A percentile compares a stretch with the other conserved stretches of the same genome.
These are phyloP conservation scores for Annulohypoxylon nitens DNA, from an alignment of 495 filamentous ascomycete species.

Conservation along the genomic window DNA sequence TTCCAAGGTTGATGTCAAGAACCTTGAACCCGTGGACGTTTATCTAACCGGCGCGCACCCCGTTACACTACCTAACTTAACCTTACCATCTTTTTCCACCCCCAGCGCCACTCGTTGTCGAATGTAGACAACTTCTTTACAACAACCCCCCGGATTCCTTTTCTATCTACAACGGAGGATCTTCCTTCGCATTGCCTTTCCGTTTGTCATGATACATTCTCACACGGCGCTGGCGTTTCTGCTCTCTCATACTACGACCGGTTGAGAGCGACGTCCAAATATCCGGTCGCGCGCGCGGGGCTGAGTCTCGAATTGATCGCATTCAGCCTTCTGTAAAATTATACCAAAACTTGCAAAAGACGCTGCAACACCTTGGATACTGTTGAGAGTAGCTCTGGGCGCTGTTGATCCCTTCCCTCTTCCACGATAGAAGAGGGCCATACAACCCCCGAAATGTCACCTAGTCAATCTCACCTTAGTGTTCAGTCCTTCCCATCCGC, in stretches of 20 bases:
- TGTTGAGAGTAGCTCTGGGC: constrained; percentile 38
- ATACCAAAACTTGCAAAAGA: constrained; percentile 4
- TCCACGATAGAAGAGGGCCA: constrained; percentile 28
- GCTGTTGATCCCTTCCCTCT: constrained; percentile 47
- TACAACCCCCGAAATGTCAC: constrained; percentile 50
- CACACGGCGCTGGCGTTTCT: constrained; percentile 40
- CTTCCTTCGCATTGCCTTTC: constrained; percentile 3
- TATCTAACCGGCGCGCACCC: constrained; percentile 48
- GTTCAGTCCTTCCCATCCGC: constrained; percentile 47
- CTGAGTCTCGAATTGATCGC: constrained; percentile 26
- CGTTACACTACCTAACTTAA: constrained; percentile 44
- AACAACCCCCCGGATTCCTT: constrained; percentile 5
- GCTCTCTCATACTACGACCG: constrained; percentile 46
- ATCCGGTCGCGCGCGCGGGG: constrained; percentile 48
- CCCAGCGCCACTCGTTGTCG: constrained; percentile 24
- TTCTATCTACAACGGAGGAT: constrained; percentile 23
- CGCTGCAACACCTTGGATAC: constrained; percentile 13
- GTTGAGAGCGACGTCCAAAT: constrained; percentile 46
- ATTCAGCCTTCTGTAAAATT: constrained; percentile 18
- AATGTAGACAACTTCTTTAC: constrained; percentile 30
- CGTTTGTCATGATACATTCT: constrained; percentile 48
- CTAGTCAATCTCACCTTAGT: constrained; percentile 49
- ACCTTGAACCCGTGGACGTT: constrained; percentile 21
- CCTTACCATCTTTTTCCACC: constrained; percentile 10
- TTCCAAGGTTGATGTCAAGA: constrained; percentile 31